Percentiles rank a stretch among this genome's conserved stretches.
phyloP scores from a whole-genome alignment of 2,329 filamentous ascomycete genomes.

The Dothistroma septosporum region DNA sequence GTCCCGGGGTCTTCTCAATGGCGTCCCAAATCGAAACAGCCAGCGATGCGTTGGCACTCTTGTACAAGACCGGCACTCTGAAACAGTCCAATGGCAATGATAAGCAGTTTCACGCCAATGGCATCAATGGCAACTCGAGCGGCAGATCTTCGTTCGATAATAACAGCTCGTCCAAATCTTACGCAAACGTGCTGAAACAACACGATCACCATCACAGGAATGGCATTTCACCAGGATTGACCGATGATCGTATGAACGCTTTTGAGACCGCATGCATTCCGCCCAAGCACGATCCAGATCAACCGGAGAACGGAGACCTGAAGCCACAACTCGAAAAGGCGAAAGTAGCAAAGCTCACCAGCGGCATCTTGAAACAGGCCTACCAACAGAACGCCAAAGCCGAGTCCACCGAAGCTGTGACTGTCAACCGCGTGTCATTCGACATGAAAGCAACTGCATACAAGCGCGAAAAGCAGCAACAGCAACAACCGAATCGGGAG shows the following conservation, averaged over 20 bases:
- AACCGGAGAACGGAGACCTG: neutral
- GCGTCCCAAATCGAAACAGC: conserved; percentile 1
- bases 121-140: neutral
- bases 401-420: neutral
- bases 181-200: neutral
- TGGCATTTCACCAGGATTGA: conserved; percentile 1
- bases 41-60: conserved; percentile 1
- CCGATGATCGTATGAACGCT: neutral
- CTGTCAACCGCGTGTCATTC: neutral
- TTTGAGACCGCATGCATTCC: neutral
- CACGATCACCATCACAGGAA: neutral
- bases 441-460: neutral
- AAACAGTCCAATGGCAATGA: neutral
- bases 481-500: neutral
- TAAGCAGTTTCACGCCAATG: neutral
- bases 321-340: neutral
- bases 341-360: neutral
- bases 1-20: neutral
- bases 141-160: neutral
- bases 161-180: neutral
- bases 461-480: neutral
- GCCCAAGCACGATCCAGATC: neutral
- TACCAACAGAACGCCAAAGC: neutral
- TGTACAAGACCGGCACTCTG: conserved; percentile 3
- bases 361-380: neutral